These are phyloP conservation scores for Cordyceps cicadae DNA, from an alignment of 2,329 filamentous ascomycete species.

Conservation along the genomic window DNA sequence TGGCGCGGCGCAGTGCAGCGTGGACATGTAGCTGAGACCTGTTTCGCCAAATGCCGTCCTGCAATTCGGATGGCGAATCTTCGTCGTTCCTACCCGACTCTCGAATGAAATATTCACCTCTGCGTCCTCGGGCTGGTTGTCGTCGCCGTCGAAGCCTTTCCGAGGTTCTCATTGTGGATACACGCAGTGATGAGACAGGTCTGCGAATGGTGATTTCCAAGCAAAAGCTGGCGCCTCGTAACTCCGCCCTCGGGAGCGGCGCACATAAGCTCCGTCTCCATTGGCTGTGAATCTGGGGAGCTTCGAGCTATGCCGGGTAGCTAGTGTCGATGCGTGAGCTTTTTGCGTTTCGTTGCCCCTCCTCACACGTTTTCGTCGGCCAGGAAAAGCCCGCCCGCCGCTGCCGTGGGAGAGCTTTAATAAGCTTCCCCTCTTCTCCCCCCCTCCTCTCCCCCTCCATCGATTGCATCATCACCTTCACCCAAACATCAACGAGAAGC, in stretches of 20 bases:
- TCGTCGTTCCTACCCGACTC: too few relatives aligned
- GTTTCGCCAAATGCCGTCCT: too few relatives aligned
- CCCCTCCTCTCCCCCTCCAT: conserved; percentile 10
- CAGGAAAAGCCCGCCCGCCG: not conserved
- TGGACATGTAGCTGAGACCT: too few relatives aligned
- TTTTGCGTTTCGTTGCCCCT: not conserved
- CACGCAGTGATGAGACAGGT: not conserved
- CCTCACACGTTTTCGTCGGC: not conserved
- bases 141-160: not conserved
- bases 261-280: conserved; percentile 2
- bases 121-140: not conserved
- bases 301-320: not conserved
- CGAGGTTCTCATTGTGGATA: not conserved
- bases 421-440: conserved; percentile 5
- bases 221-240: not conserved
- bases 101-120: too few relatives aligned
- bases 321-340: not conserved
- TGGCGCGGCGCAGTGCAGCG: too few relatives aligned
- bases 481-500: conserved; percentile 14
- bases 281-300: not conserved
- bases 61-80: too few relatives aligned
- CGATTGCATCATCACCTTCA: conserved; percentile 12
- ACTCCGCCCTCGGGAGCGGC: conserved; percentile 3
- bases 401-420: not conserved
- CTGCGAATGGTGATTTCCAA: not conserved